Base-by-base conservation (phyloP, 192 early-diverging fungal genomes). In the Podila epicladia region DNA sequence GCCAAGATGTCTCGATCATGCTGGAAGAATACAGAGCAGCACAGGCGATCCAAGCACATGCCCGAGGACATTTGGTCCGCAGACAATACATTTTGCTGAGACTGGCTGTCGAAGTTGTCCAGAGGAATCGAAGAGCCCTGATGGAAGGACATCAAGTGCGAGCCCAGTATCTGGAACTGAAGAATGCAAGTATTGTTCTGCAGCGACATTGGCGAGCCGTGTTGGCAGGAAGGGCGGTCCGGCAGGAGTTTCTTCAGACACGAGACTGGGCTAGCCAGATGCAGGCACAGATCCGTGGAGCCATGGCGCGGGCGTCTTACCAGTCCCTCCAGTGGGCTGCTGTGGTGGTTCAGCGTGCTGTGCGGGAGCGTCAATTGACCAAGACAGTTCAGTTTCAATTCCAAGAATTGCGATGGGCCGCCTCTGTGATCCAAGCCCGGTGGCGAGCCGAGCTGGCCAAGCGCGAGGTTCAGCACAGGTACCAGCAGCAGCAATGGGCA, bases 191-290 rank as follows among this genome's bases (percentile, higher is more conserved):
- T 11, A 53, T 83, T 1, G 49, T 72, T 3, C 72, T 83, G 45
- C 82, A 83, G 38, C 69, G 70, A 22, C 53, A 22, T 4, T 83
- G 82, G 82, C 60, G 69, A 24, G 82, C 82, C 0, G 59, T 45
- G 48, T 12, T 75, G 1, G 59, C 41, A 2, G 73, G 53, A 22
- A 41, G 63, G 22, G 32, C 28, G 19, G 70, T 65, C n/a, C 69
- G 73, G 13, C 73, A 65, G 4, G 58, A 69, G 28, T 75, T 64
- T 29, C 26, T 71, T 12, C 48, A 72, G 55, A 57, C 64, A 45
- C 50, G 64, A 20, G 35, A 48, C 9, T 74, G 64, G 68, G 60
- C 59, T 9, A 38, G 65, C 29, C 32, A 37, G 6, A 13, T 82
- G 9, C 82, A 82, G 22, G 8, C 73, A 6, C 68, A 67, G 17